These are phyloP conservation scores for Aspergillus conjunctus DNA, from an alignment of 495 filamentous ascomycete species.

Conservation along the genomic window DNA sequence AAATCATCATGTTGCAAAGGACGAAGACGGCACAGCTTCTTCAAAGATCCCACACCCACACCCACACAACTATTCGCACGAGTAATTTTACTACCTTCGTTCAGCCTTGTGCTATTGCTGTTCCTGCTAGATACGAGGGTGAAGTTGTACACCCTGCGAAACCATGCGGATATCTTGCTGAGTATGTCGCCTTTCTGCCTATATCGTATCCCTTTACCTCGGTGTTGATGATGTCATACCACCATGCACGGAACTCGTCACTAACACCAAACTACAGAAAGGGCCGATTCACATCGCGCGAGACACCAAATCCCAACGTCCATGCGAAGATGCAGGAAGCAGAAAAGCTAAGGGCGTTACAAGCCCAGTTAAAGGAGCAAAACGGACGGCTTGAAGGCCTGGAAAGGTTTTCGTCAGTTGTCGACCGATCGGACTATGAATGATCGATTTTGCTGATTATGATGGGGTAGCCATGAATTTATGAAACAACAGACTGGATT, in stretches of 20 bases:
- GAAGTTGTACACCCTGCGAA: slow-evolving; percentile 59
- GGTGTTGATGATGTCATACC: slow-evolving; percentile 29
- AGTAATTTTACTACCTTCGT: slow-evolving; percentile 37
- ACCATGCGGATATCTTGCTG: slow-evolving; percentile 44
- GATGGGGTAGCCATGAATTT: no score
- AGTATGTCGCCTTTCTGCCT: slow-evolving; percentile 30
- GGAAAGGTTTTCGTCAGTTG: slow-evolving; percentile 72
- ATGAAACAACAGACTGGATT: no score
- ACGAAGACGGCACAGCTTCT: neutral
- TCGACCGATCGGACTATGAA: neutral
- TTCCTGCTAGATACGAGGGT: slow-evolving; percentile 59
- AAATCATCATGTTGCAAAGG: no score
- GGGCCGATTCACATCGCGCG: neutral
- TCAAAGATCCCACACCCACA: slow-evolving; percentile 28
- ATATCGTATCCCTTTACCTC: neutral
- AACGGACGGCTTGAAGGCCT: slow-evolving; percentile 75
- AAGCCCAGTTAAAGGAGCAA: slow-evolving; percentile 6
- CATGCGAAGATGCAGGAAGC: neutral
- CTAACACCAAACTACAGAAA: slow-evolving; percentile 1
- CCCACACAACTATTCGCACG: slow-evolving; percentile 48
- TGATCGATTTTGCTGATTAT: no score
- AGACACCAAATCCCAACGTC: neutral
- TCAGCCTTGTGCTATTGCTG: slow-evolving; percentile 59
- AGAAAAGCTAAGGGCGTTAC: neutral
- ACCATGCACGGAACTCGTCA: neutral